Evolutionary conservation across 345 rosid genomes (phyloP), one percentile per base, ranked within the genome.

Genomic region (Sonneratia caseolaris): DNA sequence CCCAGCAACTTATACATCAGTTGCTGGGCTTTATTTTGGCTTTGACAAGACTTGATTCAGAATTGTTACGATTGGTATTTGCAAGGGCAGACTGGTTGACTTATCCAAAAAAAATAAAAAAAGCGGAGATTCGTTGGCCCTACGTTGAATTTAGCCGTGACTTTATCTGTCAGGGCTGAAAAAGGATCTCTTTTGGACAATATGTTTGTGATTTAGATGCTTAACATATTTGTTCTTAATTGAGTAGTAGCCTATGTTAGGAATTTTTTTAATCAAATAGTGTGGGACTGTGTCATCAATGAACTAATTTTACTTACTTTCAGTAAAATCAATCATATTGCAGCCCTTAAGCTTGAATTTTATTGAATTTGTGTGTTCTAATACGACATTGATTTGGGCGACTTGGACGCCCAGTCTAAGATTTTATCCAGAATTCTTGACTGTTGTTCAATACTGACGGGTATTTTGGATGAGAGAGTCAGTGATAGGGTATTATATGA

Each of bases 381-480:
- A 51, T 2, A 57, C 1, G 51, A 47, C 15, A 57, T 9, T 55
- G 32, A 57, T 8, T 57, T n/a, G 35, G 10, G n/a, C 22, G 64
- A n/a, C 21, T n/a, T 62, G 66, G 38, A 13, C 27, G 5, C 32
- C 18, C 3, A 11, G 16, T 62, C 32, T 14, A 12, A 7, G 5
- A 18, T 22, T 62, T 62, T 4, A 4, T 32, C 10, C 13, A 3
- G 37, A 3, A 62, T 18, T 19, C 4, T 15, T 27, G 37, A 21
- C 4, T 70, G 5, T 45, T 70, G 21, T 66, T 32, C 37, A 66
- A 5, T 32, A 36, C 55, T 16, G 12, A 3, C 78, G 86, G 97
- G 98, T 72, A 88, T 88, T 84, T 75, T 91, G 83, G 98, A 91
- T 55, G 98, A 91, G 75, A 83, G 82, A 76, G 97, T 94, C 38